Conservation (phyloP, 2,329 filamentous ascomycete genomes). For the Thermoascus crustaceus region DNA sequence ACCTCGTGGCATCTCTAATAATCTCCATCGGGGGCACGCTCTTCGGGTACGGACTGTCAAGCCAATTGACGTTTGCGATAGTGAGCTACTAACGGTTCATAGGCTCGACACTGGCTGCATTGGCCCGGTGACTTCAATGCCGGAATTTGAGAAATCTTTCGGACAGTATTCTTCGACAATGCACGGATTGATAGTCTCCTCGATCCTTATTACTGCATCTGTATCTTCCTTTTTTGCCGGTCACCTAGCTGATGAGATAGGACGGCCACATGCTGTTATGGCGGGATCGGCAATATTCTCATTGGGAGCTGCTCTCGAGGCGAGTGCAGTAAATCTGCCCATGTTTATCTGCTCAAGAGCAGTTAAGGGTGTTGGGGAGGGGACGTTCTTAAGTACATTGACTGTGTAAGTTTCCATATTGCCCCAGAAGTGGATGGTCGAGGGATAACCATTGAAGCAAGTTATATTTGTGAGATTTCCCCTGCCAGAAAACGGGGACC, state of each 20-base stretch:
- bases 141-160: conserved; percentile 38
- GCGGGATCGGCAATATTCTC: neutral
- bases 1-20: too few species aligned
- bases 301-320: conserved; percentile 19
- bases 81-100: neutral
- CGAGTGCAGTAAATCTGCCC: conserved; percentile 15
- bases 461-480: conserved; percentile 1
- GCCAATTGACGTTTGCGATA: neutral
- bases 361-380: conserved; percentile 19
- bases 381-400: conserved; percentile 30
- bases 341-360: conserved; percentile 20
- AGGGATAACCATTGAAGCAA: neutral
- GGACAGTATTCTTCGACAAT: conserved; percentile 42
- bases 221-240: conserved; percentile 48
- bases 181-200: conserved; percentile 48
- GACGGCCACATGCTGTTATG: neutral
- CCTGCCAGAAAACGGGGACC: neutral
- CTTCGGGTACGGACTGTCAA: neutral
- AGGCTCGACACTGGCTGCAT: conserved; percentile 43
- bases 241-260: conserved; percentile 24
- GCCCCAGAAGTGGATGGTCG: neutral
- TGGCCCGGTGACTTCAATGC: conserved; percentile 49
- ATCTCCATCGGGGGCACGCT: neutral
- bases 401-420: conserved; percentile 63
- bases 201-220: conserved; percentile 46